These are phyloP conservation scores for Aspergillus sp. DNA, from an alignment of 2,329 filamentous ascomycete genomes.

Conservation along the genomic window DNA sequence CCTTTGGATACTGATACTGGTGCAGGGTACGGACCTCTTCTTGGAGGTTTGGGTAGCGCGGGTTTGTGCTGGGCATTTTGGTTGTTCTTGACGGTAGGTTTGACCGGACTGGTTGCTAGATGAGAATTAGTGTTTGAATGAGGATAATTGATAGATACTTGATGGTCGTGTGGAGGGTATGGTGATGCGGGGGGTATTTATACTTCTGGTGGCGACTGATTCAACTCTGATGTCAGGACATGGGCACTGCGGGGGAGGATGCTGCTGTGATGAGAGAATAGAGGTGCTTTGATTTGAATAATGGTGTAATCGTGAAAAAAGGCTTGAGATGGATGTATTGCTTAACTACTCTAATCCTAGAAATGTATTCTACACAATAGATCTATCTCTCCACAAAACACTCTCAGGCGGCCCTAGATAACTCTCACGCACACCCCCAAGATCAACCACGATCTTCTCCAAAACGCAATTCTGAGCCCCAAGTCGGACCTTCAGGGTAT, in stretches of 20 bases:
- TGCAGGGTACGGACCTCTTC: too few species aligned
- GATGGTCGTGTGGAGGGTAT: neutral
- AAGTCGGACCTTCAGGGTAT: slow-evolving; percentile 54
- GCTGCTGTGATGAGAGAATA: too few species aligned
- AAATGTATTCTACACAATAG: too few species aligned
- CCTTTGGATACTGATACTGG: too few species aligned
- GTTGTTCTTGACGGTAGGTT: neutral
- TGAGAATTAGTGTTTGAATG: neutral
- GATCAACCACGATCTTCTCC: slow-evolving; percentile 57
- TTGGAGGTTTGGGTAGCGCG: too few species aligned
- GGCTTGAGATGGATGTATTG: too few species aligned
- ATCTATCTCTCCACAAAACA: too few species aligned
- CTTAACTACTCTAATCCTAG: too few species aligned
- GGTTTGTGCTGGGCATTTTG: neutral
- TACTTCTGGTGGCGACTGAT: neutral
- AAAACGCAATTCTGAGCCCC: slow-evolving; percentile 55
- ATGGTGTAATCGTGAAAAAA: too few species aligned
- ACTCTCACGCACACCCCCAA: slow-evolving; percentile 55
- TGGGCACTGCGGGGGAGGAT: too few species aligned
- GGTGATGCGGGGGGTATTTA: neutral
- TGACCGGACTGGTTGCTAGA: neutral
- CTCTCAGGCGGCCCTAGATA: slow-evolving; percentile 61
- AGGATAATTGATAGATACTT: neutral
- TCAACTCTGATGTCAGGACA: neutral
- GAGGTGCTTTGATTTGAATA: too few species aligned